Conservation (phyloP, 768 basidiomycete species). For the Neoboletus brunneissimus region DNA sequence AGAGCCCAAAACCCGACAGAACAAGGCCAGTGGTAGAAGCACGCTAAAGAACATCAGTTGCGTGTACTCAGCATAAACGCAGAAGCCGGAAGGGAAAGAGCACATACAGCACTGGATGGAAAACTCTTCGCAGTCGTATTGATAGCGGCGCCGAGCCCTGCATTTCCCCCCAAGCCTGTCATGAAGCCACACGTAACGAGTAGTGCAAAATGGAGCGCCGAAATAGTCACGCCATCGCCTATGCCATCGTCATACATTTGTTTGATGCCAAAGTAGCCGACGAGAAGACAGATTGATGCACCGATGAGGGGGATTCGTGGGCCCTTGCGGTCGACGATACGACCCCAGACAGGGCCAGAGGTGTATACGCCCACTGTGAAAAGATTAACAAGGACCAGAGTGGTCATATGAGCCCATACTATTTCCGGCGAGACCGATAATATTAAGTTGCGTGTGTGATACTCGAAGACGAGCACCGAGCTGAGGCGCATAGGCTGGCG, state of each 20-base stretch:
- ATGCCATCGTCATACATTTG: constrained; percentile 60
- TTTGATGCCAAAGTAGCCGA: constrained; percentile 75
- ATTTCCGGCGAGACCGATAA: constrained; percentile 79
- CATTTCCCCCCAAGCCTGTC: constrained; percentile 77
- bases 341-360: constrained; percentile 76
- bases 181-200: constrained; percentile 65
- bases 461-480: constrained; percentile 73
- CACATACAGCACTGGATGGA: constrained; percentile 61
- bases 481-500: constrained; percentile 80
- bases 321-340: constrained; percentile 70
- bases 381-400: not conserved
- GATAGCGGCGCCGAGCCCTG: constrained; percentile 63
- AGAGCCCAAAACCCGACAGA: constrained; percentile 85
- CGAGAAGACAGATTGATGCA: constrained; percentile 57
- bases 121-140: constrained; percentile 86
- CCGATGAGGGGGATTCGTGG: constrained; percentile 63
- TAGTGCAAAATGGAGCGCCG: constrained; percentile 42
- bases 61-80: not conserved
- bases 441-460: constrained; percentile 76
- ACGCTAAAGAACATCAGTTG: constrained; percentile 41
- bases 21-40: constrained; percentile 77
- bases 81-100: not conserved
- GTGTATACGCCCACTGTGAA: constrained; percentile 69
- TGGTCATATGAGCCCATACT: constrained; percentile 39
- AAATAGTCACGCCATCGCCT: constrained; percentile 36